Conservation (phyloP, 2,329 filamentous ascomycete genomes). For the Thermomyces lanuginosus region DNA sequence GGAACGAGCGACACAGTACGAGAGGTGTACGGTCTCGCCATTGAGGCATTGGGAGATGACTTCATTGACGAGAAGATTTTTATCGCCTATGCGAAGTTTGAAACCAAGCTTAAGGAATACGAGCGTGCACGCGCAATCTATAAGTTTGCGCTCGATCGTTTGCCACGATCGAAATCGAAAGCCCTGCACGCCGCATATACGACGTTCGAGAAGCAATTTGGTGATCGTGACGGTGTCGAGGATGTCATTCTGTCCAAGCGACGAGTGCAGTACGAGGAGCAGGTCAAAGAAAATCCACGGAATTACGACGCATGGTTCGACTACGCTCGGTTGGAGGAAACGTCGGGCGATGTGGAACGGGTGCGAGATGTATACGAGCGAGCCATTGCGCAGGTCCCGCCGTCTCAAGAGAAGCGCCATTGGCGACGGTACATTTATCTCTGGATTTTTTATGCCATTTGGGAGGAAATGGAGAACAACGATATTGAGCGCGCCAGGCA, state of each 20-base stretch:
- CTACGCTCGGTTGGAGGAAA: slow-evolving; percentile 79
- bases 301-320: slow-evolving; percentile 98
- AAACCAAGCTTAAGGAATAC: slow-evolving; percentile 87
- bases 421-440: slow-evolving; percentile 96
- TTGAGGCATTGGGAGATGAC: slow-evolving; percentile 81
- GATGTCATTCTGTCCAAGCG: slow-evolving; percentile 92
- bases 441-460: slow-evolving; percentile 93
- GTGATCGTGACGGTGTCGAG: slow-evolving; percentile 81
- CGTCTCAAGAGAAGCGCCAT: slow-evolving; percentile 89
- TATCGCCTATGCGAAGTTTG: slow-evolving; percentile 86
- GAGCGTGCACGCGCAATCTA: slow-evolving; percentile 89
- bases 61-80: slow-evolving; percentile 95
- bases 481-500: slow-evolving; percentile 66
- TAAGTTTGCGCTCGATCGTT: slow-evolving; percentile 84
- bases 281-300: slow-evolving; percentile 81
- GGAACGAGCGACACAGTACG: slow-evolving; percentile 83
- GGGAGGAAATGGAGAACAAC: slow-evolving; percentile 75
- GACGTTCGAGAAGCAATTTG: slow-evolving; percentile 95
- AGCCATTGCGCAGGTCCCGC: slow-evolving; percentile 86
- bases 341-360: slow-evolving; percentile 62
- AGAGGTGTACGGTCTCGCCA: slow-evolving; percentile 75
- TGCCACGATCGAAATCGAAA: slow-evolving; percentile 74
- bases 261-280: slow-evolving; percentile 82
- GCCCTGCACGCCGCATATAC: slow-evolving; percentile 85
- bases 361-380: slow-evolving; percentile 88